Percentiles rank a stretch among this genome's conserved stretches.
These are phyloP conservation scores for Globisporangium alternatum DNA, from an alignment of 352 stramenopile genomes.

Conservation along the genomic window DNA sequence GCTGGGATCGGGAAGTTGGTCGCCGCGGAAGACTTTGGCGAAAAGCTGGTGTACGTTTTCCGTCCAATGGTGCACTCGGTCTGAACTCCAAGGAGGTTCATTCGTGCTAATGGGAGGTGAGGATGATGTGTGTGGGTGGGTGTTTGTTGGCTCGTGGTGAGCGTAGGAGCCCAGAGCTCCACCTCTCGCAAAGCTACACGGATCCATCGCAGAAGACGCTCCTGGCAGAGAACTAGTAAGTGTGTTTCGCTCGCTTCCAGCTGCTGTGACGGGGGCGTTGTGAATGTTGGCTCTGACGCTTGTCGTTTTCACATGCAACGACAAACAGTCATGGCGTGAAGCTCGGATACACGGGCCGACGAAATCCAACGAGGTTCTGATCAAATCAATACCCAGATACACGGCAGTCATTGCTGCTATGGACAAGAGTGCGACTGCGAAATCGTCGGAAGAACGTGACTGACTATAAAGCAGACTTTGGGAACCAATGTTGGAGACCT, in stretches of 20 bases:
- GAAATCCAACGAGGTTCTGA: constrained; percentile 15
- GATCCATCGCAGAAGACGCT: constrained; percentile 57
- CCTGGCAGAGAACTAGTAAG: constrained; percentile 69
- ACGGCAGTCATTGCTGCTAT: no score
- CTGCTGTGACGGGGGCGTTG: not conserved
- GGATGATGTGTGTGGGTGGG: not conserved
- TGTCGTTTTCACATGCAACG: not conserved
- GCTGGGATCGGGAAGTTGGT: constrained; percentile 73
- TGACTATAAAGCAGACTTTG: no score
- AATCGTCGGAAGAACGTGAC: no score
- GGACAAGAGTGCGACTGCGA: no score
- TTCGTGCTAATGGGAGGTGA: not conserved
- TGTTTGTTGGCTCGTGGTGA: not conserved
- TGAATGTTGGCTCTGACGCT: not conserved
- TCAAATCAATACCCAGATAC: not conserved
- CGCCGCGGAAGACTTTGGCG: constrained; percentile 45
- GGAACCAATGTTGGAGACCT: no score
- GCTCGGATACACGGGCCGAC: constrained; percentile 19
- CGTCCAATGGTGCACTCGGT: no score
- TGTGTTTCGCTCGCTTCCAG: not conserved
- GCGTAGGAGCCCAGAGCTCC: constrained; percentile 37
- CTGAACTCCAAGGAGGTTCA: no score
- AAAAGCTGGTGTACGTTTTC: constrained; percentile 34
- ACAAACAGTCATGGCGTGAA: constrained; percentile 14
- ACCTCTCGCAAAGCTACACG: constrained; percentile 54